A percentile compares a stretch with the other conserved stretches of the same genome.
phyloP scores from a whole-genome alignment of 169 alveolate species.

The Eimeria mitis region DNA sequence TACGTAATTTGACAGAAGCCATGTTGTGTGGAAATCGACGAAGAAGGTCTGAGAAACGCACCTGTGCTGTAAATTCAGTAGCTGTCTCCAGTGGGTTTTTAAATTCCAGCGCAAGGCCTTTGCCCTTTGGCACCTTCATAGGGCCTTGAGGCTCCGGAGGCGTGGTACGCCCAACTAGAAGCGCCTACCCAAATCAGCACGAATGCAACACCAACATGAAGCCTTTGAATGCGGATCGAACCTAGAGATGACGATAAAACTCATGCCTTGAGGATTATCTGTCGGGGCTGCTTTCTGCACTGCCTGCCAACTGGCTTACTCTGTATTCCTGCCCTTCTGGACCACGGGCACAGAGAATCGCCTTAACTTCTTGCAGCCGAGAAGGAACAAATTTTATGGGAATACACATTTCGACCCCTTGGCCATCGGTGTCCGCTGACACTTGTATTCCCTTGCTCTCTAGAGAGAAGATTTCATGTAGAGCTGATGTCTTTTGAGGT shows the following conservation, averaged over 20 bases:
- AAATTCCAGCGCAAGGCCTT: constrained; percentile 66
- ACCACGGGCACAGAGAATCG: constrained; percentile 77
- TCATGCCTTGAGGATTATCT: background rate
- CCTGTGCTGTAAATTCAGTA: constrained; percentile 74
- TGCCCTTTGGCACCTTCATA: constrained; percentile 74
- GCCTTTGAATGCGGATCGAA: background rate
- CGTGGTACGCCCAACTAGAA: constrained; percentile 84
- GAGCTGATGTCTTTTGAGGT: constrained; percentile 19
- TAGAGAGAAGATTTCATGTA: constrained; percentile 33
- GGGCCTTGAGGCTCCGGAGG: constrained; percentile 88
- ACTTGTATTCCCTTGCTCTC: constrained; percentile 63
- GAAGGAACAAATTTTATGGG: constrained; percentile 84
- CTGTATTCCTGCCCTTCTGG: constrained; percentile 84
- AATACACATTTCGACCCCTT: constrained; percentile 63
- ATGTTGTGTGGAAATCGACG: background rate
- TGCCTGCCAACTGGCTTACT: background rate
- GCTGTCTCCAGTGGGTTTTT: constrained; percentile 71
- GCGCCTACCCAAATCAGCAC: constrained; percentile 69
- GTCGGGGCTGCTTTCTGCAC: background rate
- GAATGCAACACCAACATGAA: background rate
- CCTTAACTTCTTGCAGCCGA: constrained; percentile 82
- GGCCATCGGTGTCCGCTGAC: constrained; percentile 55
- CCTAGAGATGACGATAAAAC: background rate
- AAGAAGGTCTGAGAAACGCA: background rate
- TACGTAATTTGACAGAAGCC: background rate